A percentile compares a stretch with the other conserved stretches of the same genome.
Conservation (phyloP, 2,329 filamentous ascomycete species). For the Colletotrichum godetiae region DNA sequence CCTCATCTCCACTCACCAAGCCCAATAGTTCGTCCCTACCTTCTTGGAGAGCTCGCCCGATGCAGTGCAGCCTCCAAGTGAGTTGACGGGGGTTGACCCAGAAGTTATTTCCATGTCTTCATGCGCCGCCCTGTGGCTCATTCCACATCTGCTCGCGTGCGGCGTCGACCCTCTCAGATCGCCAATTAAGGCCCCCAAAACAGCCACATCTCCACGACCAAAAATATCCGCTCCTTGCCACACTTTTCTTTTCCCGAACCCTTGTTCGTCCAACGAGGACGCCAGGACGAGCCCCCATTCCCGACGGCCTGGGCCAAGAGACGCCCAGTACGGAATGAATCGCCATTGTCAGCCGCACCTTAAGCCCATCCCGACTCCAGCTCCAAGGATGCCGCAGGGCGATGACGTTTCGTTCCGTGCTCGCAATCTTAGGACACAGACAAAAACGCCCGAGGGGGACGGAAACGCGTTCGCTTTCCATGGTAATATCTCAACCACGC, state of each 20-base stretch:
- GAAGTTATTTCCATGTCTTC: conserved; percentile 32
- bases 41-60: conserved; percentile 16
- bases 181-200: conserved; percentile 17
- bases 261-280: conserved; percentile 32
- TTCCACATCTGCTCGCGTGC: conserved; percentile 20
- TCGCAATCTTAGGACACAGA: conserved; percentile 12
- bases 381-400: conserved; percentile 19
- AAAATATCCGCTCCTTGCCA: conserved; percentile 31
- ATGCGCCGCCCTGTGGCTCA: conserved; percentile 34
- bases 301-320: conserved; percentile 26
- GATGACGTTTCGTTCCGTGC: conserved; percentile 33
- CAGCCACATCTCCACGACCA: conserved; percentile 33
- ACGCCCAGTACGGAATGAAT: conserved; percentile 25
- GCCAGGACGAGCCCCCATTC: conserved; percentile 25
- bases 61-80: conserved; percentile 4
- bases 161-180: conserved; percentile 15
- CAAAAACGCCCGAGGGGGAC: conserved; percentile 16
- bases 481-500: conserved; percentile 18
- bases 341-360: conserved; percentile 31
- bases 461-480: conserved; percentile 23
- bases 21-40: conserved; percentile 34
- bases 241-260: conserved; percentile 22
- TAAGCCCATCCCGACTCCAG: conserved; percentile 27
- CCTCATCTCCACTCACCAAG: conserved; percentile 27
- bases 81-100: conserved; percentile 28